Base-by-base conservation (phyloP, 2,329 filamentous ascomycete species). In the Beauveria sp. region DNA sequence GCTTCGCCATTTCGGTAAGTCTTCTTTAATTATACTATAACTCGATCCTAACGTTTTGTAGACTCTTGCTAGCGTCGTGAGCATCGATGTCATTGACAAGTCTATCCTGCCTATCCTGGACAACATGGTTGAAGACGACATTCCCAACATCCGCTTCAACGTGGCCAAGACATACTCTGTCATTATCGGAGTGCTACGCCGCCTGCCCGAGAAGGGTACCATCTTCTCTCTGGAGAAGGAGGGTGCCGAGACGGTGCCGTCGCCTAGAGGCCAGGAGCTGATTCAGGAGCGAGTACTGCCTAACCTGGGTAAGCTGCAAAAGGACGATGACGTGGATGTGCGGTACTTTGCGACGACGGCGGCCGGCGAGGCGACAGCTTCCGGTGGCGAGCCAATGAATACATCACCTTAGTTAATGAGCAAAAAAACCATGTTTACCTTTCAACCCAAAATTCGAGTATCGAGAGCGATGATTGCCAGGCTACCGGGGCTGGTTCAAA, bases 121-220 rank as follows among this genome's bases (percentile, higher is more conserved):
- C 76, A 91, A 93, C 78, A 89, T 99, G 60, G 91, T 96, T 58
- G 84, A 86, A 51, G 95, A 99, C 72, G 92, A 96, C 50, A 99
- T 99, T 65, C 95, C 95, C 67, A 99, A 99, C 78, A 99, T 99
- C 73, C 91, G 95, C 57, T 99, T 99, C 84, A 99, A 99, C 75
- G 95, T 99, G 53, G 95, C 95, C 68, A 99, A 99, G 81, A 98
- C 95, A 52, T 99, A 98, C 72, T 86, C 87, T 24, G 88, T 95
- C 57, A 80, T 99, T 63, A 92, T 98, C 70, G 87, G 90, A 68
- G 92, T 93, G n/a, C 83, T 99, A 70, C 92, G 93, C 76, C 89
- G 91, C 68, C 82, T 99, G 61, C 93, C 95, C 3, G 90, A 93
- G 60, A 83, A 95, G 71, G 92, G 92, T 64, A 98, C 93, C 16